These are phyloP conservation scores for Coccomyxa sp. DNA, from an alignment of 139 green algal genomes.

Conservation along the genomic window DNA sequence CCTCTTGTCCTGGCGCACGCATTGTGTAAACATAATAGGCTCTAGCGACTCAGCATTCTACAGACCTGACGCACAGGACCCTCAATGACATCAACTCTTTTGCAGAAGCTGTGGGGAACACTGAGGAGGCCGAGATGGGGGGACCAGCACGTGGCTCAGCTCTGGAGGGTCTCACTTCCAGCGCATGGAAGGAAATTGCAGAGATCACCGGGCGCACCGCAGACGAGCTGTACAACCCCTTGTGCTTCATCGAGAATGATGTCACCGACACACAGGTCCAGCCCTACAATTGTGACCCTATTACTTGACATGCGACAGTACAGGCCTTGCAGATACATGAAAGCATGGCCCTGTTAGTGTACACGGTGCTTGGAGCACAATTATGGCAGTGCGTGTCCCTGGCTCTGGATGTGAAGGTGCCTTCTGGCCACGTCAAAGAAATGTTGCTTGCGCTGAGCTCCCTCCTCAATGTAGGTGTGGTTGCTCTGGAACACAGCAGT, in stretches of 20 bases:
- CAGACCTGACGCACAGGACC: no score
- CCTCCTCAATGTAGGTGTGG: conserved; percentile 47
- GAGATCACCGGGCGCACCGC: conserved; percentile 32
- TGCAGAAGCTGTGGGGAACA: neutral
- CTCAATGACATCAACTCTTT: no score
- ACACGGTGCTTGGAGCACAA: no score
- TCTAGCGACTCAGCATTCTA: no score
- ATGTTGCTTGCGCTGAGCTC: no score
- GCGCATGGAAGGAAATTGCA: conserved; percentile 41
- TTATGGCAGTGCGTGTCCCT: no score
- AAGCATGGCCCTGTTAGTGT: no score
- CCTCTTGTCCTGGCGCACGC: no score
- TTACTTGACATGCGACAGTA: neutral
- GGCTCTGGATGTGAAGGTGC: no score
- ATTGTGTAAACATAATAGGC: no score
- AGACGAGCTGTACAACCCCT: conserved; percentile 37
- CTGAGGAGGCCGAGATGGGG: neutral
- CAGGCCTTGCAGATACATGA: neutral
- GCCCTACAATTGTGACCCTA: no score
- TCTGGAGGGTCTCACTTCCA: neutral
- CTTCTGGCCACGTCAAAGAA: no score
- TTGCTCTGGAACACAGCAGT: conserved; percentile 42
- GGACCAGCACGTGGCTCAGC: neutral
- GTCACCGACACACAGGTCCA: conserved; percentile 65
- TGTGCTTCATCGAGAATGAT: conserved; percentile 65